Conservation (phyloP, 2,329 filamentous ascomycete species). For the Hypomyces perniciosus region DNA sequence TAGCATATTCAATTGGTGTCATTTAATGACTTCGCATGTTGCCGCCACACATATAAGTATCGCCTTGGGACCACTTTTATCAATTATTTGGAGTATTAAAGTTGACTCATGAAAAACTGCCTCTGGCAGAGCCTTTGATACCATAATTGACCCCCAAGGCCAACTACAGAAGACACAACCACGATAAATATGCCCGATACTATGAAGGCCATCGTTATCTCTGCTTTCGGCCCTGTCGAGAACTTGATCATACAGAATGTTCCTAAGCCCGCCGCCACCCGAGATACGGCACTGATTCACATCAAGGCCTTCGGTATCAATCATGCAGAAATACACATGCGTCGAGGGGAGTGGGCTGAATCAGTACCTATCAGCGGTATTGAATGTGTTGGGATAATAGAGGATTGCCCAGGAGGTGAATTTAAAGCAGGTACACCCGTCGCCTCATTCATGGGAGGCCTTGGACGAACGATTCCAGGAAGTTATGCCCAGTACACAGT, state of each 20-base stretch:
- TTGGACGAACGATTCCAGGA: conserved; percentile 33
- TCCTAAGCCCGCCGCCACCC: conserved; percentile 13
- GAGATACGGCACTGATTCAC: conserved; percentile 27
- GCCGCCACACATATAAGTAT: no score
- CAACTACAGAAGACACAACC: neutral
- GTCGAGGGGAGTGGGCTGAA: conserved; percentile 36
- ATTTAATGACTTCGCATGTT: no score
- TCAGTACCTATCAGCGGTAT: conserved; percentile 32
- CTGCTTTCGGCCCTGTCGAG: conserved; percentile 4
- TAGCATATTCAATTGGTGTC: no score
- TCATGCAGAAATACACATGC: conserved; percentile 42
- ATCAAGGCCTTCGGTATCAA: conserved; percentile 38
- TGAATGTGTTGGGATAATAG: conserved; percentile 38
- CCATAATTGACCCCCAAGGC: no score
- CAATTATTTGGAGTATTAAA: no score
- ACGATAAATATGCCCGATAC: neutral
- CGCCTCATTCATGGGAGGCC: conserved; percentile 36
- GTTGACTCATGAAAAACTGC: no score
- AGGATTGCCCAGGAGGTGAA: conserved; percentile 27
- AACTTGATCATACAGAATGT: conserved; percentile 6
- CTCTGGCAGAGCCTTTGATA: no score
- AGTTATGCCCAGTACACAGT: conserved; percentile 29
- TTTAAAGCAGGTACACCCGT: conserved; percentile 29
- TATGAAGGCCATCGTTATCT: conserved; percentile 11
- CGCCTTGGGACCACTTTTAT: no score